phyloP scores from a whole-genome alignment of 1,284 basidiomycete species.

The Marasmius sp. region DNA sequence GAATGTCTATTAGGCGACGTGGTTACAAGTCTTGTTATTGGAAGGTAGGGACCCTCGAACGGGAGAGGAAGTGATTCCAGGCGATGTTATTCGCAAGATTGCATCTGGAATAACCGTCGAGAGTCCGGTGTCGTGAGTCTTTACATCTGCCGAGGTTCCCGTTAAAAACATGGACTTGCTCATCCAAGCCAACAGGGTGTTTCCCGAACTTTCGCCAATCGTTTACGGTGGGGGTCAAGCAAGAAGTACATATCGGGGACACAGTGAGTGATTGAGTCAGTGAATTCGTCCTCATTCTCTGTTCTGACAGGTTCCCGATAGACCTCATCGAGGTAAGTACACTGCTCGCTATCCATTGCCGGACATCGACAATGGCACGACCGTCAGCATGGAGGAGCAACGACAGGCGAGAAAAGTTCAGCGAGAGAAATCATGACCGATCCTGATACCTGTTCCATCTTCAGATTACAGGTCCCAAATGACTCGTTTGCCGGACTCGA shows the following conservation, averaged over 20 bases:
- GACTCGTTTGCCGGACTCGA: slow-evolving; percentile 21
- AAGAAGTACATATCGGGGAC: slow-evolving; percentile 12
- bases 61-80: slow-evolving; percentile 17
- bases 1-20: slow-evolving; percentile 12
- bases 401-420: slow-evolving; percentile 14
- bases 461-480: slow-evolving; percentile 22
- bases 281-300: not conserved
- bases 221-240: slow-evolving; percentile 16
- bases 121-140: slow-evolving; percentile 8
- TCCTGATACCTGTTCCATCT: not conserved
- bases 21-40: slow-evolving; percentile 20
- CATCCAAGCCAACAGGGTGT: not conserved
- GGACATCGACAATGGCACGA: not conserved
- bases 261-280: slow-evolving; percentile 2
- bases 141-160: not conserved
- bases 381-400: slow-evolving; percentile 16
- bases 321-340: not conserved
- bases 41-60: slow-evolving; percentile 16
- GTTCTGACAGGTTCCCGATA: not conserved
- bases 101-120: slow-evolving; percentile 16
- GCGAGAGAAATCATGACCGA: not conserved
- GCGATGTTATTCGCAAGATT: slow-evolving; percentile 13
- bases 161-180: no score
- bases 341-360: not conserved
- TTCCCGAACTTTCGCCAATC: slow-evolving; percentile 13